phyloP scores from a whole-genome alignment of 1,284 basidiomycete genomes.

The Apiotrichum siamense region DNA sequence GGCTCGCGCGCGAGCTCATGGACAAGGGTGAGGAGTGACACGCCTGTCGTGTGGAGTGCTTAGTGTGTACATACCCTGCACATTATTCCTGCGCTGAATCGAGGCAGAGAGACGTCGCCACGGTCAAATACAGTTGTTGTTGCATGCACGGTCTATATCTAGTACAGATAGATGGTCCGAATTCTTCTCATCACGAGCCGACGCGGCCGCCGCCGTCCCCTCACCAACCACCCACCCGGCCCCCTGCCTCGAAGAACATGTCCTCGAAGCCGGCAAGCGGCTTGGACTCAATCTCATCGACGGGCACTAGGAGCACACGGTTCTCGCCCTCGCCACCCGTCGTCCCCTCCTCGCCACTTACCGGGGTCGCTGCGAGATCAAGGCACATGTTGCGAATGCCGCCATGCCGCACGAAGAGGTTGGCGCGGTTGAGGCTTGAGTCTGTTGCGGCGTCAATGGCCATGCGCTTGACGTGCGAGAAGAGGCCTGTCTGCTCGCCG shows the following conservation, averaged over 20 bases:
- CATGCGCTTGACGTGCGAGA: slow-evolving; percentile 43
- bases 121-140: too few species aligned
- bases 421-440: slow-evolving; percentile 36
- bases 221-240: slow-evolving; percentile 44
- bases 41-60: too few species aligned
- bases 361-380: slow-evolving; percentile 37
- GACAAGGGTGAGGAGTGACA: not conserved
- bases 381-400: slow-evolving; percentile 43
- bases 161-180: too few species aligned
- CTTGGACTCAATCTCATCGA: slow-evolving; percentile 29
- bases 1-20: slow-evolving; percentile 12
- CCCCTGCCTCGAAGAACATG: slow-evolving; percentile 38
- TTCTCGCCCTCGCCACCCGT: slow-evolving; percentile 9
- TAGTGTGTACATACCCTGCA: too few species aligned
- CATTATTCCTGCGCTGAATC: not conserved
- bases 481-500: slow-evolving; percentile 20
- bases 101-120: too few species aligned
- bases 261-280: slow-evolving; percentile 42
- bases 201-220: too few species aligned
- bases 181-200: too few species aligned
- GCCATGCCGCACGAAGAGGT: slow-evolving; percentile 41
- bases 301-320: slow-evolving; percentile 19
- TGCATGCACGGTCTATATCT: too few species aligned
- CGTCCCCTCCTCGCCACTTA: not conserved
- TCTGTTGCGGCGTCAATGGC: slow-evolving; percentile 25